Percentiles rank a stretch among this genome's conserved stretches.
phyloP scores from a whole-genome alignment of 768 basidiomycete species.

The Dendrothele bispora region DNA sequence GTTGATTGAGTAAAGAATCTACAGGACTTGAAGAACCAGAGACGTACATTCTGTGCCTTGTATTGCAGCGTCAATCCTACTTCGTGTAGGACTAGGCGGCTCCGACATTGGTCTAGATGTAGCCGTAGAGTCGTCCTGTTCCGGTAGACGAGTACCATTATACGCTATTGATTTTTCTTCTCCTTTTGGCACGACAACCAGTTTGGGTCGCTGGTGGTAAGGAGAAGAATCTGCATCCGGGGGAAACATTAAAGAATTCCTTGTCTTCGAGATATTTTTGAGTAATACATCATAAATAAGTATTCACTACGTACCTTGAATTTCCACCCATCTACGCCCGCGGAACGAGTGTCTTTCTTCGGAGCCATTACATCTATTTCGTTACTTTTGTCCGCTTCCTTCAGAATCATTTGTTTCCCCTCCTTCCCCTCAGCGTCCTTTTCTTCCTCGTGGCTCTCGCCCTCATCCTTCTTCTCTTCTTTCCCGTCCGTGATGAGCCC shows the following conservation, averaged over 20 bases:
- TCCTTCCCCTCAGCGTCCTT: slow-evolving; percentile 27
- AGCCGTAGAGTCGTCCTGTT: slow-evolving; percentile 57
- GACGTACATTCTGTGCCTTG: slow-evolving; percentile 85
- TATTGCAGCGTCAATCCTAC: slow-evolving; percentile 90
- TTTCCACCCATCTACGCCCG: slow-evolving; percentile 79
- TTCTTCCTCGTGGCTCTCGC: slow-evolving; percentile 24
- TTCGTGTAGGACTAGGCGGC: slow-evolving; percentile 88
- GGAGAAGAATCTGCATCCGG: slow-evolving; percentile 90
- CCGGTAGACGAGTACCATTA: slow-evolving; percentile 76
- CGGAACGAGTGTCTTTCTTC: slow-evolving; percentile 67
- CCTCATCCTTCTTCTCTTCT: slow-evolving; percentile 21
- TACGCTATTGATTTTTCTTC: slow-evolving; percentile 72
- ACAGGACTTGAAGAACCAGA: background rate
- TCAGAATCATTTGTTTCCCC: slow-evolving; percentile 11
- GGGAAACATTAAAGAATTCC: slow-evolving; percentile 94
- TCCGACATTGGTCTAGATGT: slow-evolving; percentile 45
- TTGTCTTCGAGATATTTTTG: slow-evolving; percentile 60
- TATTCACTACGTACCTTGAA: slow-evolving; percentile 60
- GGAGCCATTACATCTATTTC: slow-evolving; percentile 76
- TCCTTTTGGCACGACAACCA: slow-evolving; percentile 26
- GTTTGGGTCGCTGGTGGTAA: slow-evolving; percentile 47
- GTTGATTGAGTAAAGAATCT: slow-evolving; percentile 7
- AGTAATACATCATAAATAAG: too few relatives aligned
- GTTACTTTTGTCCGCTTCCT: slow-evolving; percentile 18
- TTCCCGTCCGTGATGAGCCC: slow-evolving; percentile 50